phyloP scores from a whole-genome alignment of 2,329 filamentous ascomycete genomes.

The Rhexocercosporidium sp. region DNA sequence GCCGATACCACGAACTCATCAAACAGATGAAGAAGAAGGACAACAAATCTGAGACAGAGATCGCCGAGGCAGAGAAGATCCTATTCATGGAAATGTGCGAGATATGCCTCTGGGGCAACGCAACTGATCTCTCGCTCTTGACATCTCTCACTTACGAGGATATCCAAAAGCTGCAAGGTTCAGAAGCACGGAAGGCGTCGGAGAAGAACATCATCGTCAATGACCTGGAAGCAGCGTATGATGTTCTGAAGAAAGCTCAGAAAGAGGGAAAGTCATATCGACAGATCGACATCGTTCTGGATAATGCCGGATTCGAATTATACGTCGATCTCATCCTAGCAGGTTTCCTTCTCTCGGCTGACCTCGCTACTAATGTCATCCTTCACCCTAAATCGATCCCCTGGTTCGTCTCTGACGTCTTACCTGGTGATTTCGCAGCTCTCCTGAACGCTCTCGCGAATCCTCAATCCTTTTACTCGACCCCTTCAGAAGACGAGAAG shows the following conservation, averaged over 20 bases:
- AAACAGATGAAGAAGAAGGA: conserved; percentile 64
- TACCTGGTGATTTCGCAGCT: conserved; percentile 84
- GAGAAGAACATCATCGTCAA: conserved; percentile 94
- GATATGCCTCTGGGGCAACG: conserved; percentile 97
- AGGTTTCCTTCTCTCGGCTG: conserved; percentile 84
- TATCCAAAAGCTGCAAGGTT: conserved; percentile 94
- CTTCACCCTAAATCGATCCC: conserved; percentile 94
- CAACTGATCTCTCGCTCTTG: conserved; percentile 89
- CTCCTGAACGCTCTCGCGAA: conserved; percentile 80
- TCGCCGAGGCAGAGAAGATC: conserved; percentile 71
- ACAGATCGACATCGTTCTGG: conserved; percentile 90
- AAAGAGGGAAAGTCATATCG: conserved; percentile 68
- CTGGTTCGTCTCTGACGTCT: conserved; percentile 97
- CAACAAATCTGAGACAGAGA: conserved; percentile 29
- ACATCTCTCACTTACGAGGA: conserved; percentile 93
- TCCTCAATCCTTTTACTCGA: conserved; percentile 80
- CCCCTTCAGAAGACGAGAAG: conserved; percentile 70
- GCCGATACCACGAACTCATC: conserved; percentile 77
- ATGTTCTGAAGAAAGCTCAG: conserved; percentile 68
- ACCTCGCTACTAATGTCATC: conserved; percentile 84
- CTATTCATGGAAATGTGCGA: conserved; percentile 94
- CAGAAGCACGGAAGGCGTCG: conserved; percentile 80
- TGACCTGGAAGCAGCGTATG: conserved; percentile 77
- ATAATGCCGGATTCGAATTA: conserved; percentile 97
- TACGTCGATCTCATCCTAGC: conserved; percentile 94